These are phyloP conservation scores for Musa balbisiana DNA, from an alignment of 202 grass and related monocot species.

Conservation along the genomic window DNA sequence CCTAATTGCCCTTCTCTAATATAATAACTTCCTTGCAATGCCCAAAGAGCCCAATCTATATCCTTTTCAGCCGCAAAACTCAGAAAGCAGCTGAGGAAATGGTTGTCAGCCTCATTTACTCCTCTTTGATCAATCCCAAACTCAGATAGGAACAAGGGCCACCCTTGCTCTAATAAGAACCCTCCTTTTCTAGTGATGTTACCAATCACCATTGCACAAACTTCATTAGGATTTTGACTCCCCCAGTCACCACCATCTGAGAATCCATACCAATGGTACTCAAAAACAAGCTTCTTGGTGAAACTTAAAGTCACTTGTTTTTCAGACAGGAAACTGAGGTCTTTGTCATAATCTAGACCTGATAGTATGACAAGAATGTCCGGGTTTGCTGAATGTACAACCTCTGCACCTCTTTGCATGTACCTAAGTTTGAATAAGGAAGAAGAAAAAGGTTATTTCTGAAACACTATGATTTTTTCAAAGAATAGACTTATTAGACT, in stretches of 20 bases:
- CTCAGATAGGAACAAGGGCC: conserved; percentile 86
- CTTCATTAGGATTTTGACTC: conserved; percentile 58
- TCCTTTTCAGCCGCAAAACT: conserved; percentile 77
- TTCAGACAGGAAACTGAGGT: conserved; percentile 52
- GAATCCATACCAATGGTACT: conserved; percentile 95
- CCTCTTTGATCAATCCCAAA: conserved; percentile 88
- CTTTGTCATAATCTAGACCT: conserved; percentile 73
- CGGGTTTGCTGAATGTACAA: conserved; percentile 63
- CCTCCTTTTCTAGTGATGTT: conserved; percentile 49
- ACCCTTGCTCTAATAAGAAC: conserved; percentile 68
- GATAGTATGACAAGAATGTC: conserved; percentile 75
- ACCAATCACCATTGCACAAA: conserved; percentile 39
- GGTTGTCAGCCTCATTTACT: conserved; percentile 55
- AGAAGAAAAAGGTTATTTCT: not conserved
- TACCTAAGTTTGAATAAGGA: conserved; percentile 47
- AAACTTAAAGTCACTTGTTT: conserved; percentile 46
- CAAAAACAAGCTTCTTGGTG: conserved; percentile 71
- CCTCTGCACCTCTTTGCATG: conserved; percentile 83
- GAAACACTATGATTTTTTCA: not conserved
- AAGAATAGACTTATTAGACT: not conserved
- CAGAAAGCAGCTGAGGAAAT: conserved; percentile 78
- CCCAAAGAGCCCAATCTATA: conserved; percentile 92
- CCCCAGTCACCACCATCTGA: conserved; percentile 78
- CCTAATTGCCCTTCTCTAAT: conserved; percentile 65
- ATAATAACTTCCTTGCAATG: conserved; percentile 86